Percentiles rank a stretch among this genome's conserved stretches.
These are phyloP conservation scores for Candida suzukii DNA, from an alignment of 805 yeast genomes.

Conservation along the genomic window DNA sequence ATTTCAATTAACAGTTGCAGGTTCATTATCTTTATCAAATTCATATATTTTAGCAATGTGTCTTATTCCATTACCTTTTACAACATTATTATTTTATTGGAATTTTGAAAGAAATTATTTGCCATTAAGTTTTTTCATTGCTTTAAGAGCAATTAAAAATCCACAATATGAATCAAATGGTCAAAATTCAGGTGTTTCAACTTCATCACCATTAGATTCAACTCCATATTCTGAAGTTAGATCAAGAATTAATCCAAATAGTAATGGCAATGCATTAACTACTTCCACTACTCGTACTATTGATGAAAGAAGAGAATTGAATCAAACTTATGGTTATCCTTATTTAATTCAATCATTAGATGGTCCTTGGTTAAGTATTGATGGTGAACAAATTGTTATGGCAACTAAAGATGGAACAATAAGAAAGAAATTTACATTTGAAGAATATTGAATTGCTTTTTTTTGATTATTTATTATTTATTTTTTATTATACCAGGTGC, in stretches of 20 bases:
- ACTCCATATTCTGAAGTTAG: neutral
- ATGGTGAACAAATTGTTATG: slow-evolving; percentile 45
- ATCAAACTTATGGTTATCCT: slow-evolving; percentile 74
- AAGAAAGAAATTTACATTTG: slow-evolving; percentile 19
- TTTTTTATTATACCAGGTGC: too few species aligned
- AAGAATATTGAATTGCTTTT: slow-evolving; percentile 11
- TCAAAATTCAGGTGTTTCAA: neutral
- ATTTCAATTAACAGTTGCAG: slow-evolving; percentile 90
- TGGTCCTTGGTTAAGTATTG: slow-evolving; percentile 79
- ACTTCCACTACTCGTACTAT: slow-evolving; percentile 42
- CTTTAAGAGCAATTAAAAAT: slow-evolving; percentile 63
- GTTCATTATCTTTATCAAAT: slow-evolving; percentile 69
- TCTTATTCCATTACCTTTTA: slow-evolving; percentile 69
- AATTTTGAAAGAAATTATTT: slow-evolving; percentile 74
- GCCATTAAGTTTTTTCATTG: slow-evolving; percentile 81
- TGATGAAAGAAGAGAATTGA: slow-evolving; percentile 70
- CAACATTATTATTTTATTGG: slow-evolving; percentile 62
- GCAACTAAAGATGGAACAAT: slow-evolving; percentile 33
- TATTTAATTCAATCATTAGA: slow-evolving; percentile 61
- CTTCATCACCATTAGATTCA: neutral
- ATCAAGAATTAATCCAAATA: neutral
- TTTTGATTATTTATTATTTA: neutral
- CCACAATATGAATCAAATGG: neutral
- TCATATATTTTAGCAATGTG: slow-evolving; percentile 71
- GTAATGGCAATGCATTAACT: slow-evolving; percentile 4